Conservation (phyloP, 257 asterid genomes). For the Solanum arcanum region DNA sequence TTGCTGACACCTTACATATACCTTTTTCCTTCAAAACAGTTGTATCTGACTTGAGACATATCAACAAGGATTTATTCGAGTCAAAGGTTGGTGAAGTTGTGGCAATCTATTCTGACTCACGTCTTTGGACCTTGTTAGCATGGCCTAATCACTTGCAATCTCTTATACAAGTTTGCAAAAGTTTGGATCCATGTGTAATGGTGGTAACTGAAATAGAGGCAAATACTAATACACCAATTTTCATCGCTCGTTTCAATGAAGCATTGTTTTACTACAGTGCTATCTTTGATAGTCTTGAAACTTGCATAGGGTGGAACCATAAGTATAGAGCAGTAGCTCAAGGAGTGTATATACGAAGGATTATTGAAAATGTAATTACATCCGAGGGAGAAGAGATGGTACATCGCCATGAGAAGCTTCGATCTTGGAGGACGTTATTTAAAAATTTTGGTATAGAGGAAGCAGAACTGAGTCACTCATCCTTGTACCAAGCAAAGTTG, state of each 20-base stretch:
- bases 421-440: slow-evolving; percentile 26
- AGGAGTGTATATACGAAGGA: slow-evolving; percentile 1
- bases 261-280: slow-evolving; percentile 9
- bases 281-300: slow-evolving; percentile 17
- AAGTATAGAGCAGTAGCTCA: slow-evolving; percentile 9
- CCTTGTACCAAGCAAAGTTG: slow-evolving; percentile 26
- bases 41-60: slow-evolving; percentile 12
- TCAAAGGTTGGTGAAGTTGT: slow-evolving; percentile 13
- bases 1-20: slow-evolving; percentile 15
- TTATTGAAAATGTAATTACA: slow-evolving; percentile 1
- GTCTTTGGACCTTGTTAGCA: slow-evolving; percentile 7
- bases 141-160: slow-evolving; percentile 11
- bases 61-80: slow-evolving; percentile 17
- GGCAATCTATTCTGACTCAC: slow-evolving; percentile 15
- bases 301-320: not conserved
- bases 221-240: slow-evolving; percentile 3
- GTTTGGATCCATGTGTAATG: slow-evolving; percentile 19
- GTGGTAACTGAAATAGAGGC: slow-evolving; percentile 23
- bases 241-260: slow-evolving; percentile 16
- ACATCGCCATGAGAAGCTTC: slow-evolving; percentile 5
- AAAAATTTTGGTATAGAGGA: slow-evolving; percentile 18
- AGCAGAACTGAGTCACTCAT: slow-evolving; percentile 14
- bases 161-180: slow-evolving; percentile 6
- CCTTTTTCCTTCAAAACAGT: slow-evolving; percentile 8
- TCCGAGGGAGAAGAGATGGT: slow-evolving; percentile 10